Conservation (phyloP, 2,329 filamentous ascomycete species). For the Cladosporium austrohemisphaericum region DNA sequence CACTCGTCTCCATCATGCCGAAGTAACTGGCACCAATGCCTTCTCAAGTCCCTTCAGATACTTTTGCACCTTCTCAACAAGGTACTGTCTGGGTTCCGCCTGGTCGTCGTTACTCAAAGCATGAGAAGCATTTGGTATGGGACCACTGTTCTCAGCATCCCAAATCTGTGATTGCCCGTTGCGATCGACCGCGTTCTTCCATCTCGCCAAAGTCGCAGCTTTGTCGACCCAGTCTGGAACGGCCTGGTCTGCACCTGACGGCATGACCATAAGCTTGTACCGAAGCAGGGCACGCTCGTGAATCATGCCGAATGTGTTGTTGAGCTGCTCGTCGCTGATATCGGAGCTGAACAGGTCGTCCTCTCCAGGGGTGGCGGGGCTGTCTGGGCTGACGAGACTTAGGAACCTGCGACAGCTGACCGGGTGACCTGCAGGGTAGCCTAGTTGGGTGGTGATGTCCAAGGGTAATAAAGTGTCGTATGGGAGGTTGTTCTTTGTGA, state of each 20-base stretch:
- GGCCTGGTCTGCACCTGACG: slow-evolving; percentile 63
- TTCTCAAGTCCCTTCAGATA: slow-evolving; percentile 16
- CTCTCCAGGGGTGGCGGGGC: slow-evolving; percentile 58
- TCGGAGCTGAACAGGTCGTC: slow-evolving; percentile 87
- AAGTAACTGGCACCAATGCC: background rate
- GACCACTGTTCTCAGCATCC: slow-evolving; percentile 47
- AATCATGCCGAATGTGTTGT: slow-evolving; percentile 61
- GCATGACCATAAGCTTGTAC: slow-evolving; percentile 56
- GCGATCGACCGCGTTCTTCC: slow-evolving; percentile 47
- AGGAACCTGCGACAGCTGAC: slow-evolving; percentile 56
- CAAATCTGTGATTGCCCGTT: slow-evolving; percentile 40
- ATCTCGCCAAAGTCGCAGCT: slow-evolving; percentile 53
- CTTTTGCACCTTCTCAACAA: slow-evolving; percentile 20
- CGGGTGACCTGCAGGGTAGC: slow-evolving; percentile 38
- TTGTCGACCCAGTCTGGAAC: slow-evolving; percentile 59
- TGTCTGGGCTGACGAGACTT: slow-evolving; percentile 54
- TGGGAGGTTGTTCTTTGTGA: slow-evolving; percentile 13
- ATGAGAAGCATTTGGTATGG: slow-evolving; percentile 48
- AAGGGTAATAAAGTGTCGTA: slow-evolving; percentile 35
- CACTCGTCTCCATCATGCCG: too few species aligned
- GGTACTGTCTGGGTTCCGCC: slow-evolving; percentile 34
- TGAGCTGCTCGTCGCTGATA: slow-evolving; percentile 56
- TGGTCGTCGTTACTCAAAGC: slow-evolving; percentile 49
- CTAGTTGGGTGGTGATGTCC: slow-evolving; percentile 45
- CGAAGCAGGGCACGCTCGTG: slow-evolving; percentile 47